These are phyloP conservation scores for Colletotrichum sublineola DNA, from an alignment of 2,329 filamentous ascomycete species.

Conservation along the genomic window DNA sequence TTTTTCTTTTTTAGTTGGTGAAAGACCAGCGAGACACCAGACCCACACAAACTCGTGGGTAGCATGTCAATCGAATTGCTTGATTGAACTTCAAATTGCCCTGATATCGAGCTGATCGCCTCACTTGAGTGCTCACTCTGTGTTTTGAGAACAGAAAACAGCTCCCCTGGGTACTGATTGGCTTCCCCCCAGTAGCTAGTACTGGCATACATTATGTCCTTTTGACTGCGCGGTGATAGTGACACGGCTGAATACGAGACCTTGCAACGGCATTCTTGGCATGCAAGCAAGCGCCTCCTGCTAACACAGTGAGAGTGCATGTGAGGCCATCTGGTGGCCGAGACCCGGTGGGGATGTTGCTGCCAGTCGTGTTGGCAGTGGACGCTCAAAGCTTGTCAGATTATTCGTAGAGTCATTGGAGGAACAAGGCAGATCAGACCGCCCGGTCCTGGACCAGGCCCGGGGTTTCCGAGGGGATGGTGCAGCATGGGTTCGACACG, in stretches of 20 bases:
- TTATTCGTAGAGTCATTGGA: background rate
- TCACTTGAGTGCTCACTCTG: background rate
- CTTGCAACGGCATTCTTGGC: conserved; percentile 18
- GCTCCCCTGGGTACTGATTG: background rate
- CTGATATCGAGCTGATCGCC: too few species aligned
- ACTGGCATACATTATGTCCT: too few species aligned
- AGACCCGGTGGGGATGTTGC: background rate
- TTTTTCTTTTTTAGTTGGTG: background rate
- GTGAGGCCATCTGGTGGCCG: conserved; percentile 2
- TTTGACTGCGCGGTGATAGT: background rate
- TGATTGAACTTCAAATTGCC: background rate
- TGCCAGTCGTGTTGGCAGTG: background rate
- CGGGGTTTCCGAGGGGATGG: conserved; percentile 36
- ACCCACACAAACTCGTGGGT: background rate
- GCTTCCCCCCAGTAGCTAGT: background rate
- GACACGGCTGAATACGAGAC: background rate
- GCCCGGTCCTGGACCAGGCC: conserved; percentile 8
- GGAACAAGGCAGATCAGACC: conserved; percentile 16
- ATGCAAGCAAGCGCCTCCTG: conserved; percentile 25
- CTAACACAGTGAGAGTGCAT: conserved; percentile 7
- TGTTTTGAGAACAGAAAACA: too few species aligned
- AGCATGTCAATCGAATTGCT: background rate
- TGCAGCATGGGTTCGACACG: conserved; percentile 12
- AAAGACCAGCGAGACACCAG: too few species aligned
- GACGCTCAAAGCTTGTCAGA: conserved; percentile 26